These are phyloP conservation scores for Microcos paniculata DNA, from an alignment of 345 rosid species.

Conservation along the genomic window DNA sequence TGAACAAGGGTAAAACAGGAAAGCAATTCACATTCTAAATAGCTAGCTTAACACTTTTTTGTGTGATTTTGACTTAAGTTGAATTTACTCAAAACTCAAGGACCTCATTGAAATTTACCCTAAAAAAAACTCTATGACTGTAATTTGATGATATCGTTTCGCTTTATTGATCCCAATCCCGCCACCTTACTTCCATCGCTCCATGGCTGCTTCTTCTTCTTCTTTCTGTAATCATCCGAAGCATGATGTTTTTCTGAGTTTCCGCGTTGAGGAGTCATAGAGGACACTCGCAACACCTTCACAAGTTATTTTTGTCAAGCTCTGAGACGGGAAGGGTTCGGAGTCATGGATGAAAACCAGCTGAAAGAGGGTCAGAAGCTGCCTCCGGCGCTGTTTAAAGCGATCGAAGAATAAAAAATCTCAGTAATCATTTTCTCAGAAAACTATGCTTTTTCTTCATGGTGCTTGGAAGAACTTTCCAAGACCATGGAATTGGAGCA, in stretches of 20 bases:
- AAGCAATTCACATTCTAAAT: too few relatives aligned
- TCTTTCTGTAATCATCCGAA: neutral
- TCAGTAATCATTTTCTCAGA: constrained; percentile 23
- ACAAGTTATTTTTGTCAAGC: constrained; percentile 22
- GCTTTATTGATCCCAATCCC: too few relatives aligned
- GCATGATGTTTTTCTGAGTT: constrained; percentile 36
- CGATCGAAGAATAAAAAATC: constrained; percentile 26
- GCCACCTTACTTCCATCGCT: too few relatives aligned
- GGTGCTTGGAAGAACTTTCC: constrained; percentile 37
- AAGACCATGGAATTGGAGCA: constrained; percentile 9
- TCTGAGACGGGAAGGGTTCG: constrained; percentile 11
- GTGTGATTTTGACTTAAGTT: too few relatives aligned
- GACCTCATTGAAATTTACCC: too few relatives aligned
- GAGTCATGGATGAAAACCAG: constrained; percentile 24
- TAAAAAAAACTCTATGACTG: too few relatives aligned
- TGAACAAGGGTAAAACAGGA: too few relatives aligned
- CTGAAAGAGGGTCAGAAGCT: constrained; percentile 23
- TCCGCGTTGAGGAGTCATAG: too few relatives aligned
- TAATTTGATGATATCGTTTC: too few relatives aligned
- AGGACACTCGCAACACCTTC: constrained; percentile 33
- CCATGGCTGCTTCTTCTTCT: neutral
- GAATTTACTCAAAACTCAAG: too few relatives aligned
- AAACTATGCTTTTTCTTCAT: constrained; percentile 24
- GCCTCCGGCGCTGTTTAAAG: constrained; percentile 18
- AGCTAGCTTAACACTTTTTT: too few relatives aligned